Base-by-base conservation (phyloP, 2,329 filamentous ascomycete genomes). In the Cytospora paraplurivora region DNA sequence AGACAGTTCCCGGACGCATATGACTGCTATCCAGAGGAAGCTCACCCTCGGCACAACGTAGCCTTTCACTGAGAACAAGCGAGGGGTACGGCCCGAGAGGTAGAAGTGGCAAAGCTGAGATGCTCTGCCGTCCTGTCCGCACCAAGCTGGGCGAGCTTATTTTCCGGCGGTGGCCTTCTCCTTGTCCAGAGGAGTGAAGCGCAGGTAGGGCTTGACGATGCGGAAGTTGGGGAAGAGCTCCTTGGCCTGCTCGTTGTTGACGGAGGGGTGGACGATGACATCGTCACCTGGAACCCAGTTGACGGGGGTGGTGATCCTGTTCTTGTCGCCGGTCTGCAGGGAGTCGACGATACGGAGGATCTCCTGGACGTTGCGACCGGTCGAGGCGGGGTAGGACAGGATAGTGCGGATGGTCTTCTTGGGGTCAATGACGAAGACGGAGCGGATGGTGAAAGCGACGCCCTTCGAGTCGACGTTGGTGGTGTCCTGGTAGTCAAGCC, bases 401-500 rank as follows among this genome's bases (percentile, higher is more conserved):
- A 92, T 96, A 75, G 93, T 87, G 72, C 93, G 89, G 79, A 97
- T 95, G 77, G 89, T 94, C 88, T 96, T 97, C 78, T 86, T 87
- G 68, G 93, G 93, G 82, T 97, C 93, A 77, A 97, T 95, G 80
- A 97, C 84, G 84, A 96, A 97, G 75, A 97, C 93, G 71, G 90
- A 92, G 73, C 93, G 92, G 80, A 97, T 96, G 71, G 93, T 97
- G 80, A 96, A 94, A 62, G 93, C 92, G 71, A 94, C 90, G 71
- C 89, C 89, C 85, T 92, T 92, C 72, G 84, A 77, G 76, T 93
- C 90, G 63, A 93, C 88, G 79, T 93, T 93, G 80, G 88, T 90
- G 72, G 88, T 85, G 77, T 93, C 90, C 77, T 92, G 89, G 79
- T 90, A 85, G 80, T 93, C 90, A 72, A 93, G 82, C 85, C 85